These are phyloP conservation scores for Pelargonium myrrhifolium DNA, from an alignment of 441 rosid species.

Conservation along the genomic window DNA sequence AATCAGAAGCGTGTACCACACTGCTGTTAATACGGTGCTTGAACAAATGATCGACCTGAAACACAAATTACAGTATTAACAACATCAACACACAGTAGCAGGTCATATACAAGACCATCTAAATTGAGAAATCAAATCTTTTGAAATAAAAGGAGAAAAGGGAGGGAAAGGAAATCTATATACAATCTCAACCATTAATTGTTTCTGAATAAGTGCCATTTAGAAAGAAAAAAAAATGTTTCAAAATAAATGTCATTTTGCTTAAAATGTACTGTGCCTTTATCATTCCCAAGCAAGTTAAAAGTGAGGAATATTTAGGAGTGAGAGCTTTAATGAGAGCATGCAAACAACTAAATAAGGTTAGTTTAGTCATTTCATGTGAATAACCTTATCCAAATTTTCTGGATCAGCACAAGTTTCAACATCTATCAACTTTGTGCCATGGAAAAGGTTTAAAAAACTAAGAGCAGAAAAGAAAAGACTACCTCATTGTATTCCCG, in stretches of 20 bases:
- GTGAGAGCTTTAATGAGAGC: too few relatives aligned
- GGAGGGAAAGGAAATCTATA: not conserved
- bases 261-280: too few relatives aligned
- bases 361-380: too few relatives aligned
- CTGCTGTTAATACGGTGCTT: constrained; percentile 95
- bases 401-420: not conserved
- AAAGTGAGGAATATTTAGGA: too few relatives aligned
- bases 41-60: constrained; percentile 97
- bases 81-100: not conserved
- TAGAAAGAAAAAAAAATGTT: not conserved
- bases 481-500: constrained; percentile 95
- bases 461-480: not conserved
- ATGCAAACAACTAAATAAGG: too few relatives aligned
- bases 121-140: not conserved
- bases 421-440: constrained; percentile 1
- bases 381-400: not conserved
- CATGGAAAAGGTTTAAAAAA: not conserved
- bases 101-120: not conserved
- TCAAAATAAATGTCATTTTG: too few relatives aligned
- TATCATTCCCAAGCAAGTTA: too few relatives aligned
- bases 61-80: constrained; percentile 13
- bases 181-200: too few relatives aligned
- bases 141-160: not conserved
- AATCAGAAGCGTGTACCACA: constrained; percentile 71
- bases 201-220: too few relatives aligned